Evolutionary conservation across 805 yeast genomes (phyloP).

Genomic region (Lachancea dasiensis): DNA sequence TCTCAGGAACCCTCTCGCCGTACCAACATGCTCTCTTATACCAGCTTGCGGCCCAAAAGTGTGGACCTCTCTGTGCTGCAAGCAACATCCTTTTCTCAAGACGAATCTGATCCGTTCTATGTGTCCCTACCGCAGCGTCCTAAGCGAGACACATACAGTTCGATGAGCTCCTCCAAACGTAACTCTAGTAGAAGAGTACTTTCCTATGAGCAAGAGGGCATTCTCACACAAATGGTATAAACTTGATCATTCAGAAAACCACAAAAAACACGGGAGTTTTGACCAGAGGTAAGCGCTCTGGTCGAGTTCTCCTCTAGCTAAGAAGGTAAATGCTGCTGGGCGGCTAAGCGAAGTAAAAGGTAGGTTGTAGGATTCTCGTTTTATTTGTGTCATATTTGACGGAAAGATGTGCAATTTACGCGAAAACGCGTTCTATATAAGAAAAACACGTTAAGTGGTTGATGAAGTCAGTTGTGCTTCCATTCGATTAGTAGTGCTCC

Average conservation of each 20-base stretch:
- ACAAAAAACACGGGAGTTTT: too few relatives aligned
- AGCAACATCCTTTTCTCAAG: slow-evolving; percentile 4
- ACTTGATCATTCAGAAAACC: neutral
- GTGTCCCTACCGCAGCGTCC: slow-evolving; percentile 12
- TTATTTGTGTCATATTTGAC: too few relatives aligned
- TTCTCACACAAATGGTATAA: slow-evolving; percentile 12
- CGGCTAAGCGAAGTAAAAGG: too few relatives aligned
- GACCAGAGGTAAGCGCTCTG: too few relatives aligned
- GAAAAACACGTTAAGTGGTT: too few relatives aligned
- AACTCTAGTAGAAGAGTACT: slow-evolving; percentile 10
- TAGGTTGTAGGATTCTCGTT: too few relatives aligned
- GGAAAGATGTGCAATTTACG: too few relatives aligned
- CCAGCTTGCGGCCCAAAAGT: slow-evolving; percentile 13
- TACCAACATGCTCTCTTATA: slow-evolving; percentile 13
- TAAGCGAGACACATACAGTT: slow-evolving; percentile 7
- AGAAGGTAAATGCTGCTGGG: too few relatives aligned
- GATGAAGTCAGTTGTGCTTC: too few relatives aligned
- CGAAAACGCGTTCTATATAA: too few relatives aligned
- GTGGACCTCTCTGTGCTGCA: slow-evolving; percentile 9
- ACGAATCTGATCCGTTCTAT: slow-evolving; percentile 10
- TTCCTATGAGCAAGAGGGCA: slow-evolving; percentile 15
- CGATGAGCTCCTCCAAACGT: slow-evolving; percentile 6
- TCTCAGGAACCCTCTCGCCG: slow-evolving; percentile 7
- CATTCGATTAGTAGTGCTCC: too few relatives aligned
- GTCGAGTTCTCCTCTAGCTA: too few relatives aligned